Evolutionary conservation across 805 yeast genomes (phyloP).

Genomic region (Tetrapisispora pingtungensis): DNA sequence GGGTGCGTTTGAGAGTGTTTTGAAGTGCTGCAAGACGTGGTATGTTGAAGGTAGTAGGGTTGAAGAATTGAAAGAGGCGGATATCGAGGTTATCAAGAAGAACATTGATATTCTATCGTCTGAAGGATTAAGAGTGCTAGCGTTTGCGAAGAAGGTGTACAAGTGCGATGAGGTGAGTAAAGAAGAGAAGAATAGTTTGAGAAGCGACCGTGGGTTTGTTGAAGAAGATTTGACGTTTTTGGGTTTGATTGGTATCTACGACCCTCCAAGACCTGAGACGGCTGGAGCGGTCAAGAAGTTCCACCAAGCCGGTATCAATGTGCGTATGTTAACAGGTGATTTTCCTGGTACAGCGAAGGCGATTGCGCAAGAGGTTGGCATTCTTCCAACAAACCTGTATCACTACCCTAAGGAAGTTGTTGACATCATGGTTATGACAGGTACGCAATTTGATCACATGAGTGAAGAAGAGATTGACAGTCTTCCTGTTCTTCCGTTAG

Average conservation of each 20-base stretch:
- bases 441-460: constrained; percentile 69
- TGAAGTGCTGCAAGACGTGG: constrained; percentile 52
- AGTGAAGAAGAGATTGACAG: constrained; percentile 58
- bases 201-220: constrained; percentile 28
- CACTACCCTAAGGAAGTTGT: constrained; percentile 30
- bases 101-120: constrained; percentile 59
- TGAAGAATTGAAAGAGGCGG: constrained; percentile 41
- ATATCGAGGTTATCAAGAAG: constrained; percentile 36
- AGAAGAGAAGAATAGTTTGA: constrained; percentile 19
- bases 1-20: constrained; percentile 80
- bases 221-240: constrained; percentile 62
- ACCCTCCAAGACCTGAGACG: constrained; percentile 91
- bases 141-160: constrained; percentile 45
- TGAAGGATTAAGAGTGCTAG: constrained; percentile 80
- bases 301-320: constrained; percentile 88
- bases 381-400: constrained; percentile 50
- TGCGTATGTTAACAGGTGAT: constrained; percentile 97
- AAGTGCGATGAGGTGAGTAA: constrained; percentile 28
- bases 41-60: constrained; percentile 44
- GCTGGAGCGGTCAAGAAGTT: constrained; percentile 61
- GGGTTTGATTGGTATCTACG: constrained; percentile 91
- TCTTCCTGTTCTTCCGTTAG: constrained; percentile 70
- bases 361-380: constrained; percentile 84
- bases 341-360: constrained; percentile 77
- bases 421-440: constrained; percentile 66